phyloP scores from a whole-genome alignment of 257 asterid genomes.

The Gynochthodes officinalis region DNA sequence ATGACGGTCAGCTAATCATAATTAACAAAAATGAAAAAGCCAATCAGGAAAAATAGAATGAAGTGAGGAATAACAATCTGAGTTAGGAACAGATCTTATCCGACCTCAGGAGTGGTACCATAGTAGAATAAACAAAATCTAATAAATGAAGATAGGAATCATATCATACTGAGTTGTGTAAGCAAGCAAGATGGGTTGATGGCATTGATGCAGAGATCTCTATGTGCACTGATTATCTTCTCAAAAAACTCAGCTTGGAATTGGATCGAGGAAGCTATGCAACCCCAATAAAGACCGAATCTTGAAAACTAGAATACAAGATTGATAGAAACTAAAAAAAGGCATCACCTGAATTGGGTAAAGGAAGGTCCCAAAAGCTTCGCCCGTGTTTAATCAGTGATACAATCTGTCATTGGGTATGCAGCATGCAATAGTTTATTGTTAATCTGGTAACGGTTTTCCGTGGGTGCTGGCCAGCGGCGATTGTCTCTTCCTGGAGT shows the following conservation, averaged over 20 bases:
- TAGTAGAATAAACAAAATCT: background rate
- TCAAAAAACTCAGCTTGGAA: background rate
- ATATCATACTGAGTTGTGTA: background rate
- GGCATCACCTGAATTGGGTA: slow-evolving; percentile 14
- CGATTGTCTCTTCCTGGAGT: slow-evolving; percentile 24
- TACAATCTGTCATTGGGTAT: too few species aligned
- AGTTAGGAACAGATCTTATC: slow-evolving; percentile 11
- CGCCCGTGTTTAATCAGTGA: too few species aligned
- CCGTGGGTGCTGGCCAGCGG: slow-evolving; percentile 41
- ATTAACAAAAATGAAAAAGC: background rate
- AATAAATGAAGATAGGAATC: background rate
- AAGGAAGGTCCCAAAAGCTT: background rate
- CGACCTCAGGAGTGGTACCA: background rate
- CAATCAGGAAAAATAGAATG: background rate
- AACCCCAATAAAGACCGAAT: slow-evolving; percentile 18
- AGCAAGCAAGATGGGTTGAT: background rate
- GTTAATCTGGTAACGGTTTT: slow-evolving; percentile 38
- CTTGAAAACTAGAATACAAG: slow-evolving; percentile 8
- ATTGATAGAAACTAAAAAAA: background rate
- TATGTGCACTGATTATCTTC: background rate
- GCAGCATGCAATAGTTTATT: slow-evolving; percentile 6
- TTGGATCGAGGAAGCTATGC: slow-evolving; percentile 8
- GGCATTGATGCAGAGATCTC: slow-evolving; percentile 16
- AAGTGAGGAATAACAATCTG: slow-evolving; percentile 12
- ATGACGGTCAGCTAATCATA: background rate